These are phyloP conservation scores for Pezicula rhizophila DNA, from an alignment of 2,329 filamentous ascomycete species.

Conservation along the genomic window DNA sequence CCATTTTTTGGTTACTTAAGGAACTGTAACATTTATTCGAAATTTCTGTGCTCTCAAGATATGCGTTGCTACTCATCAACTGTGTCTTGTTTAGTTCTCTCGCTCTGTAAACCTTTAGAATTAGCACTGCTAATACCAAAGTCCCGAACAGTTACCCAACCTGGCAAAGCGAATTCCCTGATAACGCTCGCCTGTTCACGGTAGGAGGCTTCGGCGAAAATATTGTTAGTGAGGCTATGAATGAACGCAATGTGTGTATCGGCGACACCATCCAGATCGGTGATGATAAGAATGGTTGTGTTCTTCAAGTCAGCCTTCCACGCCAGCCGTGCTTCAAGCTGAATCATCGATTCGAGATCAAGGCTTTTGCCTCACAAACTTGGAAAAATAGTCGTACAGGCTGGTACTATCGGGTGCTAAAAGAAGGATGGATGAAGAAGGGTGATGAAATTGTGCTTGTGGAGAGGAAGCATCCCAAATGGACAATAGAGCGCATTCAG, in stretches of 20 bases:
- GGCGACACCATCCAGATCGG: constrained; percentile 51
- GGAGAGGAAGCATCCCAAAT: constrained; percentile 48
- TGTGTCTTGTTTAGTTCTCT: too few relatives aligned
- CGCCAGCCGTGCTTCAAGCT: constrained; percentile 63
- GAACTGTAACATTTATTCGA: too few relatives aligned
- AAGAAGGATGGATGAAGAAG: constrained; percentile 44
- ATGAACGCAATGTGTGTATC: constrained; percentile 60
- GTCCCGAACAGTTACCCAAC: constrained; percentile 12
- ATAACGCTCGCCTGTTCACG: constrained; percentile 43
- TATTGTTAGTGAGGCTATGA: constrained; percentile 48
- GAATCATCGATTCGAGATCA: constrained; percentile 59
- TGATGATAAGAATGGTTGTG: constrained; percentile 32
- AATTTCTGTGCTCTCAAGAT: too few relatives aligned
- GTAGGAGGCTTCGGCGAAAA: constrained; percentile 62
- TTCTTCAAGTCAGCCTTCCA: constrained; percentile 55
- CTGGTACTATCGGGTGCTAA: constrained; percentile 60
- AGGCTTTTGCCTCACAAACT: constrained; percentile 53
- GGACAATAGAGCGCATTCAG: constrained; percentile 59
- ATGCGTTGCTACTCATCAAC: too few relatives aligned
- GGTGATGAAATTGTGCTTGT: constrained; percentile 53
- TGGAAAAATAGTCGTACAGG: constrained; percentile 54
- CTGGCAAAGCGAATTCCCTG: constrained; percentile 49
- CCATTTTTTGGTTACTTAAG: neutral
- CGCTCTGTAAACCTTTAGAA: neutral
- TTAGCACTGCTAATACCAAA: neutral